These are phyloP conservation scores for Pythium folliculosum DNA, from an alignment of 352 stramenopile species.

Conservation along the genomic window DNA sequence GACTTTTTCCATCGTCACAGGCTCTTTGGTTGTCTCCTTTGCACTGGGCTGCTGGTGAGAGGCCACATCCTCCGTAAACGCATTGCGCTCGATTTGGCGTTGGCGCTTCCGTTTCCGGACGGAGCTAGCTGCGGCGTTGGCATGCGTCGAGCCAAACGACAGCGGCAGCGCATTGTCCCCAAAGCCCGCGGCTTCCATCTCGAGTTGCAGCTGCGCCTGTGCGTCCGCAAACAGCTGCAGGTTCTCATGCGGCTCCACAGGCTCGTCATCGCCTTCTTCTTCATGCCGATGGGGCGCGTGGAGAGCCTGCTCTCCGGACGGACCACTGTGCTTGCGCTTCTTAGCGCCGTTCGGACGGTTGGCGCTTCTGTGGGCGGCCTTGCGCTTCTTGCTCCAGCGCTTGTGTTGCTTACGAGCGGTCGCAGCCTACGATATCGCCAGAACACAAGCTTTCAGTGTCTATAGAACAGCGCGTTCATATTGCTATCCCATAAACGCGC, in stretches of 20 bases:
- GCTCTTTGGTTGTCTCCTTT: neutral
- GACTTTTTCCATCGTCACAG: slow-evolving; percentile 41
- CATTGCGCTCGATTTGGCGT: neutral
- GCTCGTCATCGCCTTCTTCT: slow-evolving; percentile 1
- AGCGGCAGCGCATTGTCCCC: slow-evolving; percentile 46
- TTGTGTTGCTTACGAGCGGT: slow-evolving; percentile 23
- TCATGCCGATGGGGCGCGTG: neutral
- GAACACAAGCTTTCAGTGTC: neutral
- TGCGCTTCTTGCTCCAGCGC: slow-evolving; percentile 39
- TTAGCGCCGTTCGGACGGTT: slow-evolving; percentile 6
- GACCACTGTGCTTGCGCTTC: slow-evolving; percentile 7
- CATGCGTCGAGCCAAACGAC: slow-evolving; percentile 46
- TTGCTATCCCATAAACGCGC: neutral
- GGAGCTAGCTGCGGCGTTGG: neutral
- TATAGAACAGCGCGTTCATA: neutral
- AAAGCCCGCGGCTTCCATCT: slow-evolving; percentile 66
- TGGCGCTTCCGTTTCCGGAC: slow-evolving; percentile 23
- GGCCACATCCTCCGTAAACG: neutral
- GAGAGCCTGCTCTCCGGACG: neutral
- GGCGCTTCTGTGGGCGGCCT: slow-evolving; percentile 7
- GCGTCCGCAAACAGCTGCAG: slow-evolving; percentile 49
- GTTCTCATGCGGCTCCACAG: slow-evolving; percentile 28
- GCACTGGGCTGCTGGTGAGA: neutral
- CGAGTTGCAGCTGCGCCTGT: slow-evolving; percentile 49
- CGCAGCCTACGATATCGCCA: slow-evolving; percentile 11